A percentile compares a stretch with the other conserved stretches of the same genome.
Evolutionary conservation across 352 stramenopile genomes (phyloP).

Genomic region (Globisporangium barbulae): DNA sequence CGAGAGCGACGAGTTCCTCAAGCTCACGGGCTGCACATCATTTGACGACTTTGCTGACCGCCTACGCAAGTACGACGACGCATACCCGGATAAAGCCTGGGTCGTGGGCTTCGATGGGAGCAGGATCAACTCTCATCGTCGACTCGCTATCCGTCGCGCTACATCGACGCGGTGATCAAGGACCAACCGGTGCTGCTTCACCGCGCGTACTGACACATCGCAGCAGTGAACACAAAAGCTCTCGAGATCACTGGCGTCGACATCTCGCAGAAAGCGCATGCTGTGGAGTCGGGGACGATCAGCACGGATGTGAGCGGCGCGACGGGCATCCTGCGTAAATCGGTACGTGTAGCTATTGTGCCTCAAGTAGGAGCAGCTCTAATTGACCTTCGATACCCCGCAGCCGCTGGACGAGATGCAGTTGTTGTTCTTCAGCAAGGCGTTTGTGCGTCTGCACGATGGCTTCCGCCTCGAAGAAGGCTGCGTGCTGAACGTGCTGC

Average conservation of each 20-base stretch:
- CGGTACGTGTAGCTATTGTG: conserved; percentile 24
- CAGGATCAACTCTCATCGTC: conserved; percentile 68
- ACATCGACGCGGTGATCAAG: conserved; percentile 74
- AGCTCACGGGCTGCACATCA: conserved; percentile 68
- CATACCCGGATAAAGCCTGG: conserved; percentile 68
- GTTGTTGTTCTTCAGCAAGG: conserved; percentile 85
- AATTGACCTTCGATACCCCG: conserved; percentile 77
- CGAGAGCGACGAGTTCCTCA: conserved; percentile 80
- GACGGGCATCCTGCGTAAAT: conserved; percentile 70
- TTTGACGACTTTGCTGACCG: conserved; percentile 65
- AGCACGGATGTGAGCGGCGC: conserved; percentile 59
- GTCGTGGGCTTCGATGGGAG: conserved; percentile 85
- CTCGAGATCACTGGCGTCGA: conserved; percentile 66
- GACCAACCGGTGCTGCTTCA: conserved; percentile 78
- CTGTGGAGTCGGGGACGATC: conserved; percentile 43
- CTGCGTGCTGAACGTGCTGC: conserved; percentile 81
- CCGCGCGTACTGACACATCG: conserved; percentile 89
- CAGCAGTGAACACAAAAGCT: conserved; percentile 82
- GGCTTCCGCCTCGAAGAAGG: conserved; percentile 84
- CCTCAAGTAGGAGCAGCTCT: conserved; percentile 53
- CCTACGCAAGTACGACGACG: conserved; percentile 52
- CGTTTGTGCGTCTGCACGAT: conserved; percentile 81
- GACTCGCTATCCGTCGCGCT: conserved; percentile 61
- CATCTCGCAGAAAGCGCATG: conserved; percentile 27
- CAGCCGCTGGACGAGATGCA: conserved; percentile 84